Evolutionary conservation across 768 basidiomycete genomes (phyloP), one percentile per base, ranked within the genome.

Genomic region (Mycena kentingensis): DNA sequence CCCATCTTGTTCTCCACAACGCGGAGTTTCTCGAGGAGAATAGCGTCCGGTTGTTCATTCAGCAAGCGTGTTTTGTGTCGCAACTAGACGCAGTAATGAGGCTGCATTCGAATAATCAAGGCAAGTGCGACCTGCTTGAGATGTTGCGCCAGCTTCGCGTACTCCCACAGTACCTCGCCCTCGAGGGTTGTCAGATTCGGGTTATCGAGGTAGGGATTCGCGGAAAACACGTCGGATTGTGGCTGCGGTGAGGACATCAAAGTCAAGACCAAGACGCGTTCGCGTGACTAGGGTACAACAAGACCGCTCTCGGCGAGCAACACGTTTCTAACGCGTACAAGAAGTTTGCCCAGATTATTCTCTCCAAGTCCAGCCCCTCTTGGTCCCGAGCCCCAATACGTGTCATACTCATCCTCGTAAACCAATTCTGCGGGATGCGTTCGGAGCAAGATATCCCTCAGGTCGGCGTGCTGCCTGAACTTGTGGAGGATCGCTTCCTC

Each of bases 1-100:
- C 90, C 92, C 88, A 99, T 93, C 70, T 97, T 96, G 68, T 88
- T 83, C 65, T 98, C 96, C 39, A 99, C 74, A 5, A 82, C 77
- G 31, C 94, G 78, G 25, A 99, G 72, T 46, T 87, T 85, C 45
- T 79, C 76, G 26, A 98, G 73, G 64, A 98, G 78, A 46, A 76
- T 74, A 55, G 88, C 81, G 65, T 97, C 91, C 1, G 93, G 93
- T 43, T 82, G 77, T 52, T 88, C 83, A 47, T 84, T 79, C 54
- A 96, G 76, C 32, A 73, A 70, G 57, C 82, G 85, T n/a, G 91
- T 86, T 66, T 82, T 79, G 35, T 75, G 69, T 12, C 85, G 78
- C 46, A 90, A 68, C 91, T 92, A 38, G 41, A 43, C 46, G 32
- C 26, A 27, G 36, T 11, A 8, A 28, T 16, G 31, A 25, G 32